Conservation (phyloP, 768 basidiomycete genomes). For the Naganishia randhawae region DNA sequence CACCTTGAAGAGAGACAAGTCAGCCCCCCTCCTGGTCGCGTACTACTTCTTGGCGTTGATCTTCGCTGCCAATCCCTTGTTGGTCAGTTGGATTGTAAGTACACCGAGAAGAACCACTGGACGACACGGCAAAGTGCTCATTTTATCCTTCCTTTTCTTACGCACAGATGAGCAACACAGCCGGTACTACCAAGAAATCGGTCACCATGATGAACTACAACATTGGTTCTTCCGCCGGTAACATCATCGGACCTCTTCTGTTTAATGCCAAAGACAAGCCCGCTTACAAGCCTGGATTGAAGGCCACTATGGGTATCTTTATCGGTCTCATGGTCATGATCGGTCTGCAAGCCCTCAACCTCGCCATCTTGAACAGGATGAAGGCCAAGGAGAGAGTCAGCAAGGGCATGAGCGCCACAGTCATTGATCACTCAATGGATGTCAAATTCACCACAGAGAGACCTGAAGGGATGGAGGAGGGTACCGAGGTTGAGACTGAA, state of each 20-base stretch:
- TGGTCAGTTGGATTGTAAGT: conserved; percentile 35
- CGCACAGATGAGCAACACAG: conserved; percentile 33
- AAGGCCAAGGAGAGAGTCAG: conserved; percentile 43
- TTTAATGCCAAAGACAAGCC: conserved; percentile 44
- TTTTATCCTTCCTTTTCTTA: background rate
- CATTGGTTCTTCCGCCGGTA: conserved; percentile 44
- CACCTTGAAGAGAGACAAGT: conserved; percentile 29
- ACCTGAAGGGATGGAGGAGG: conserved; percentile 26
- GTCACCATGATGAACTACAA: conserved; percentile 55
- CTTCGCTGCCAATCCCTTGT: conserved; percentile 47
- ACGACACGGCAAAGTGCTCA: conserved; percentile 29
- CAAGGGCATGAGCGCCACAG: conserved; percentile 45
- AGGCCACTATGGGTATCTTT: conserved; percentile 41
- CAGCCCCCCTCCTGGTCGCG: conserved; percentile 40
- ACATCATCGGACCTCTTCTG: conserved; percentile 48
- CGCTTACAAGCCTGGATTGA: conserved; percentile 37
- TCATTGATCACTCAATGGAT: conserved; percentile 40
- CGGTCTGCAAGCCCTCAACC: conserved; percentile 33
- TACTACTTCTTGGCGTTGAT: conserved; percentile 49
- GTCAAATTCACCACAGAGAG: conserved; percentile 26
- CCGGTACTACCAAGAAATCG: conserved; percentile 46
- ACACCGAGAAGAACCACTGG: background rate
- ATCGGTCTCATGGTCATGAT: conserved; percentile 31
- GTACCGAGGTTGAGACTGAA: background rate
- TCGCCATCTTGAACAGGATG: conserved; percentile 41